Base-by-base conservation (phyloP, 75 land plant species). In the Selaginella moellendorffii region DNA sequence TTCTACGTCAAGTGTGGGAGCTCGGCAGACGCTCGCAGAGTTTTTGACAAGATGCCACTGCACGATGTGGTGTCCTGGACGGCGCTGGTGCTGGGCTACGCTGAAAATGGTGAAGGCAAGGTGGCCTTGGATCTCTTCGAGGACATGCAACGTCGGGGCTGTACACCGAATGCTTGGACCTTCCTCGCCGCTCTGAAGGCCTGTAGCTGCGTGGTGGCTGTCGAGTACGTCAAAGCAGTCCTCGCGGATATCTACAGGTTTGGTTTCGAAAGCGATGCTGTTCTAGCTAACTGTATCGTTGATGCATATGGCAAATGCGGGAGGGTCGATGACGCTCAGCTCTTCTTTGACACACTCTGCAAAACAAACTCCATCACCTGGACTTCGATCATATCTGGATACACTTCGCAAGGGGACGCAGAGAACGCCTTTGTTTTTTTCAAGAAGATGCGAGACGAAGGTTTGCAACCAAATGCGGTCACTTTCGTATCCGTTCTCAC, bases 271-370 rank as follows among this genome's bases (percentile, higher is more conserved):
- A 26, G 26, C 1, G 67, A 60, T 53, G 29, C 60, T n/a, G 65
- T 60, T 64, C 24, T 78, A 27, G 72, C 64, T 29, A 69, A 69
- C 29, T 66, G 74, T 18, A 54, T 78, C 52, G 69, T 70, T 10
- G 63, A 73, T 28, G 64, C 73, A 64, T 78, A 74, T 67, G 76
- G 76, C 23, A 74, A 70, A 28, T 78, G 76, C 24, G 24, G 65
- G 23, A 67, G 54, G 10, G 69, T 73, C 26, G 56, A 54, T 27
- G 62, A 65, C 24, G 75, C 73, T 0, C 69, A 65, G 1, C 0
- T 28, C 27, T 1, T 78, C 2, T 78, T 64, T 64, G 73, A 73
- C 22, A 54, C 18, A 24, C 2, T 74, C 26, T 52, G 63, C 14
- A 52, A 54, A 25, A 69, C 70, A 67, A 63, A 73, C 12, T 30